A percentile compares a stretch with the other conserved stretches of the same genome.
Conservation (phyloP, 2,329 filamentous ascomycete genomes). For the Teratosphaeria destructans region DNA sequence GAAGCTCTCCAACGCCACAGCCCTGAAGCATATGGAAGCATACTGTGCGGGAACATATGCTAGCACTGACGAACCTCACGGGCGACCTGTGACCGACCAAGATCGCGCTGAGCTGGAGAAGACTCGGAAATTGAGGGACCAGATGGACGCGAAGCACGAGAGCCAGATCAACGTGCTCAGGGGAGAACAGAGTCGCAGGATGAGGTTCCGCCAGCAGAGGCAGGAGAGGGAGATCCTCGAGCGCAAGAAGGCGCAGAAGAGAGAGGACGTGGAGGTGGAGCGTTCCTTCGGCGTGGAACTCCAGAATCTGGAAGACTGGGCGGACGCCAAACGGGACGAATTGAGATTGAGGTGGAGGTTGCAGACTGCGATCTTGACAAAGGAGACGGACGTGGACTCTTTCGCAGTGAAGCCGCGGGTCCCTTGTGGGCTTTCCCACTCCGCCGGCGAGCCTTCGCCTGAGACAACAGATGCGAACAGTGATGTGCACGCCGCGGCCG, state of each 20-base stretch:
- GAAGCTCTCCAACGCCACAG: conserved; percentile 33
- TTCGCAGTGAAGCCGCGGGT: background rate
- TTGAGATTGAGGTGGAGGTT: conserved; percentile 30
- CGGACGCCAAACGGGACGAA: conserved; percentile 24
- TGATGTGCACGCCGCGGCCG: background rate
- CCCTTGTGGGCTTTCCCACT: background rate
- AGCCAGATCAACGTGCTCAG: conserved; percentile 38
- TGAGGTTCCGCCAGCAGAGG: conserved; percentile 26
- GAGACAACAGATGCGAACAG: background rate
- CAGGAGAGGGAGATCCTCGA: conserved; percentile 31
- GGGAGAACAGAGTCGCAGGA: conserved; percentile 33
- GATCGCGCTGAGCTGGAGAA: conserved; percentile 34
- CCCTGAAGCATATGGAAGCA: conserved; percentile 38
- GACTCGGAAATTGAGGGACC: conserved; percentile 27
- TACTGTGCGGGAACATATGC: conserved; percentile 33
- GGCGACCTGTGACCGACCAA: conserved; percentile 33
- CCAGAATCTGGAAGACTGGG: conserved; percentile 14
- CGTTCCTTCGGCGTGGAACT: conserved; percentile 14
- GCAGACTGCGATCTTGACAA: conserved; percentile 29
- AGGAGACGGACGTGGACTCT: conserved; percentile 10
- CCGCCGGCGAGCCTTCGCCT: background rate
- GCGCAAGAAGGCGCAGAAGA: conserved; percentile 24
- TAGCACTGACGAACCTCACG: conserved; percentile 19
- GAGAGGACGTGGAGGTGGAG: conserved; percentile 26
- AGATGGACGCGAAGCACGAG: conserved; percentile 33